phyloP scores from a whole-genome alignment of 1,139 yeast species.

The Groenewaldozyma sp. region DNA sequence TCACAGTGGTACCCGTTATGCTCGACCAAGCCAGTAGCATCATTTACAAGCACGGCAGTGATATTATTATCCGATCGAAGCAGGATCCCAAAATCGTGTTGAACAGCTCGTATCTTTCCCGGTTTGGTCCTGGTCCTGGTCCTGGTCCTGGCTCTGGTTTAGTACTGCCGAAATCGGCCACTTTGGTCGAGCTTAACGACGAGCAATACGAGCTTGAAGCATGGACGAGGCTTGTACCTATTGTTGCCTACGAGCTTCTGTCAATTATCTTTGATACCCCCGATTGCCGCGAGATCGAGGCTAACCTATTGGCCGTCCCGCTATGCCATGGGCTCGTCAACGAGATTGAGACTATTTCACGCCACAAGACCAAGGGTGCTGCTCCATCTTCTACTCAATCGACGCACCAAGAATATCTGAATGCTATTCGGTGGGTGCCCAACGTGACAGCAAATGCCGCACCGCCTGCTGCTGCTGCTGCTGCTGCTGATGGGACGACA shows the following conservation, averaged over 20 bases:
- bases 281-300: slow-evolving; percentile 46
- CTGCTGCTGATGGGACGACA: neutral
- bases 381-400: neutral
- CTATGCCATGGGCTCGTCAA: slow-evolving; percentile 67
- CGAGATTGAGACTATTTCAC: slow-evolving; percentile 64
- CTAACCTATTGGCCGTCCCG: slow-evolving; percentile 76
- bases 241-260: slow-evolving; percentile 69
- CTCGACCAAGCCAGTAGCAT: neutral
- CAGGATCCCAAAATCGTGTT: neutral
- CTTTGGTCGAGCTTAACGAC: neutral
- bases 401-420: neutral
- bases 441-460: neutral
- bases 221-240: slow-evolving; percentile 78
- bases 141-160: no score
- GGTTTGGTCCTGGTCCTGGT: neutral
- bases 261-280: slow-evolving; percentile 64
- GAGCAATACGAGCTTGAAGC: slow-evolving; percentile 57
- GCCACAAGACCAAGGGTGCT: slow-evolving; percentile 24
- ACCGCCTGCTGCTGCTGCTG: neutral
- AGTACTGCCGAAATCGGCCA: no score
- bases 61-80: neutral
- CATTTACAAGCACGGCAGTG: neutral
- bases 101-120: neutral
- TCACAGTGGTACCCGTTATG: neutral
- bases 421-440: neutral